phyloP scores from a whole-genome alignment of 1,284 basidiomycete genomes.

The Nidula niveotomentosa region DNA sequence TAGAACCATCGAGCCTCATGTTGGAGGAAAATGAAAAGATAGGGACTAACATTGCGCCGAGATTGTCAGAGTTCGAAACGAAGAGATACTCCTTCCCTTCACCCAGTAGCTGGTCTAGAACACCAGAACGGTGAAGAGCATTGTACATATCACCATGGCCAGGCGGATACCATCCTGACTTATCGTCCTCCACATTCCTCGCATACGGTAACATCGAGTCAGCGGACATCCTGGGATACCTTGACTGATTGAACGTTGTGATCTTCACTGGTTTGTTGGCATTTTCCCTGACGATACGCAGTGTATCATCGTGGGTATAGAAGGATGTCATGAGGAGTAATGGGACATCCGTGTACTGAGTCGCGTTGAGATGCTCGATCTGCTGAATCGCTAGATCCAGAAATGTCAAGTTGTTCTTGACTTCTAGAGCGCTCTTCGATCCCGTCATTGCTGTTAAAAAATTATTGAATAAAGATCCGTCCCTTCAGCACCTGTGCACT shows the following conservation, averaged over 20 bases:
- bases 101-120: constrained; percentile 85
- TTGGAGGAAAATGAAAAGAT: constrained; percentile 10
- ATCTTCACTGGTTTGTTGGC: constrained; percentile 90
- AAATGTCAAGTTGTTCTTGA: constrained; percentile 93
- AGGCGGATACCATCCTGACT: constrained; percentile 93
- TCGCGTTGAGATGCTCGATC: constrained; percentile 78
- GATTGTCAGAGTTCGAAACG: constrained; percentile 94
- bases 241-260: constrained; percentile 91
- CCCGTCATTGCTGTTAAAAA: constrained; percentile 71
- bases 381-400: constrained; percentile 89
- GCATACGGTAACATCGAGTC: constrained; percentile 86
- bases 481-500: constrained; percentile 11
- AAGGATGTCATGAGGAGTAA: constrained; percentile 97
- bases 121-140: constrained; percentile 84
- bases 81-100: constrained; percentile 97
- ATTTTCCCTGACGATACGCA: constrained; percentile 95
- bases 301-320: constrained; percentile 92
- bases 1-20: neutral
- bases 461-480: neutral
- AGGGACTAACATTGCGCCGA: constrained; percentile 84
- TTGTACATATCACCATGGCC: constrained; percentile 95
- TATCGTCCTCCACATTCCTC: constrained; percentile 76
- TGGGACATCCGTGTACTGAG: constrained; percentile 70
- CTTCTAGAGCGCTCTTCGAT: constrained; percentile 81
- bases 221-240: constrained; percentile 91